A percentile compares a stretch with the other conserved stretches of the same genome.
Evolutionary conservation across 164 flowering plant species (phyloP).

Genomic region (Berberis vulgaris): DNA sequence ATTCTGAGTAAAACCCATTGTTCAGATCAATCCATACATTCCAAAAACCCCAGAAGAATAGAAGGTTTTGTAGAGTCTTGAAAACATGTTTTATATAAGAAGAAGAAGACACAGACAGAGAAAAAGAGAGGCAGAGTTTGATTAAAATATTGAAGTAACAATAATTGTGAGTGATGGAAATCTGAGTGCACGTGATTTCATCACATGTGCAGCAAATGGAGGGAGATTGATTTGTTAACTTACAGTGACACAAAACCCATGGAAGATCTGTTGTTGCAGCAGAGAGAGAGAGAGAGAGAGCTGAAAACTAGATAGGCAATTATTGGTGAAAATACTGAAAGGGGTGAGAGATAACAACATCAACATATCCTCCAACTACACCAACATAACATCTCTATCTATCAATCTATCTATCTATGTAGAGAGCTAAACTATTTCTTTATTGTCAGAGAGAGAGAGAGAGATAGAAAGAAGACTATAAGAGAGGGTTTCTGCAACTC

Average conservation of each 20-base stretch:
- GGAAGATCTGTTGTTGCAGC: slow-evolving; percentile 9
- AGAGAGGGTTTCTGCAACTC: slow-evolving; percentile 33
- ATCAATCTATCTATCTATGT: neutral
- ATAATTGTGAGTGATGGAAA: slow-evolving; percentile 29
- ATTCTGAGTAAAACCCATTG: neutral
- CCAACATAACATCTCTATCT: neutral
- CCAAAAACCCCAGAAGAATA: neutral
- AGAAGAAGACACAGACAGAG: slow-evolving; percentile 14
- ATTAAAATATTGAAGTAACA: slow-evolving; percentile 3
- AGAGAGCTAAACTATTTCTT: too few relatives aligned
- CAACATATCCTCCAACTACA: slow-evolving; percentile 1
- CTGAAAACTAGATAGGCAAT: neutral
- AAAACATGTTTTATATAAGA: slow-evolving; percentile 7
- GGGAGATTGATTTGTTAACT: slow-evolving; percentile 10
- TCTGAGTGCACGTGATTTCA: slow-evolving; percentile 54
- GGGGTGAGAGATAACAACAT: neutral
- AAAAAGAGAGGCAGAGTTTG: slow-evolving; percentile 15
- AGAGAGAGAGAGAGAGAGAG: slow-evolving; percentile 17
- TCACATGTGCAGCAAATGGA: slow-evolving; percentile 26
- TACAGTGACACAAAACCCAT: slow-evolving; percentile 26
- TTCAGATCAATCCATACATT: neutral
- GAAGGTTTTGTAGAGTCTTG: neutral
- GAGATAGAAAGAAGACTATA: too few relatives aligned
- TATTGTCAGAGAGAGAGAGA: too few relatives aligned
- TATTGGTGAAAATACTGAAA: slow-evolving; percentile 10